Evolutionary conservation across 371 early-diverging fungal genomes (phyloP).

Genomic region (Dichotomocladium elegans): DNA sequence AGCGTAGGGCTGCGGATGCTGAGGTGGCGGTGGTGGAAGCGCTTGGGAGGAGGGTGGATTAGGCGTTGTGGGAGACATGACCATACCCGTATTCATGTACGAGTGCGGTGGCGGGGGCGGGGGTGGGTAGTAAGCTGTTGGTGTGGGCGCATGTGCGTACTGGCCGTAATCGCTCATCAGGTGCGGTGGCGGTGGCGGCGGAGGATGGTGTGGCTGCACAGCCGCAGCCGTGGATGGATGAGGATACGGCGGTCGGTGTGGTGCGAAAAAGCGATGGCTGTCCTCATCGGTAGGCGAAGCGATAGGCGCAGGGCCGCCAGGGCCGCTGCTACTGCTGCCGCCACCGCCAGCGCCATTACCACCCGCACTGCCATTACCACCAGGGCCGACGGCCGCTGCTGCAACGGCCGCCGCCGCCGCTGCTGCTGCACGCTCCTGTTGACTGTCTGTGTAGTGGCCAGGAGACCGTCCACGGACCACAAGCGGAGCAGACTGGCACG

Average conservation of each 20-base stretch:
- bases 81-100: not conserved
- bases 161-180: not conserved
- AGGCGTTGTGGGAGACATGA: not conserved
- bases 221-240: too few species aligned
- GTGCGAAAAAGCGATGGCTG: not conserved
- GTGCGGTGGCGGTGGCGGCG: not conserved
- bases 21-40: not conserved
- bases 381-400: too few species aligned
- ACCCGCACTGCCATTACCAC: too few species aligned
- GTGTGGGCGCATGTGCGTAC: not conserved
- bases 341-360: too few species aligned
- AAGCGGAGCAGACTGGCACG: slow-evolving; percentile 71
- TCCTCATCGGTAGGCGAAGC: slow-evolving; percentile 2
- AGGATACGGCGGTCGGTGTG: not conserved
- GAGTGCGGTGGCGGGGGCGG: not conserved
- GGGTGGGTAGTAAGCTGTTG: not conserved
- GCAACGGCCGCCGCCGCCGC: not conserved
- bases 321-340: too few species aligned
- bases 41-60: not conserved
- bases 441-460: slow-evolving; percentile 81
- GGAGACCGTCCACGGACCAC: slow-evolving; percentile 94
- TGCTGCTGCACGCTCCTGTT: slow-evolving; percentile 6
- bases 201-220: not conserved
- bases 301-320: not conserved
- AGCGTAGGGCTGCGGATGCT: not conserved